A percentile compares a stretch with the other conserved stretches of the same genome.
These are phyloP conservation scores for Apiospora phragmitis DNA, from an alignment of 2,329 filamentous ascomycete genomes.

Conservation along the genomic window DNA sequence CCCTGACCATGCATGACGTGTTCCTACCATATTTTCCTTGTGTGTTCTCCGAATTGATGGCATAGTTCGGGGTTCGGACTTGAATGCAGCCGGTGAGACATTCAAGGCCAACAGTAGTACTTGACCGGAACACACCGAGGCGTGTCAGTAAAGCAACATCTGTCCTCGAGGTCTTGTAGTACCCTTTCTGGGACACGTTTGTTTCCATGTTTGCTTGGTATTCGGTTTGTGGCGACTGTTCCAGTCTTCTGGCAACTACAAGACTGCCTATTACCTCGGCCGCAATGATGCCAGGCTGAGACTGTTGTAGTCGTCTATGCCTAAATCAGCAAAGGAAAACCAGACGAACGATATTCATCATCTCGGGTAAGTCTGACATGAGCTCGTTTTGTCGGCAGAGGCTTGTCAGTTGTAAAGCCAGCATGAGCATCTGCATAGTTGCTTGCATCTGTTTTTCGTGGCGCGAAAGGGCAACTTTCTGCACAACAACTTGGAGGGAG, in stretches of 20 bases:
- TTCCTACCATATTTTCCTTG: too few species aligned
- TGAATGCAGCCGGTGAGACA: background rate
- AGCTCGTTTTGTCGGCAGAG: background rate
- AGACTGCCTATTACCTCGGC: background rate
- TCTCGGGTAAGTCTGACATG: background rate
- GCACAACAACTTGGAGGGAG: background rate
- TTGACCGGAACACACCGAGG: background rate
- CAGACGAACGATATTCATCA: background rate
- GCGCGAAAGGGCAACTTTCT: background rate
- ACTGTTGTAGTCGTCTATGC: background rate
- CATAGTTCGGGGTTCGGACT: background rate
- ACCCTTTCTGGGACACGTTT: fast-evolving
- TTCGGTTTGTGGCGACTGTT: background rate
- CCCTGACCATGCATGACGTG: background rate
- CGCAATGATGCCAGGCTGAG: background rate
- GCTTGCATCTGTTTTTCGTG: background rate
- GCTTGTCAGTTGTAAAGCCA: background rate
- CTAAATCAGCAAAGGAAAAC: background rate
- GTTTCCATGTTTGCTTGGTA: fast-evolving
- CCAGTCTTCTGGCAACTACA: background rate
- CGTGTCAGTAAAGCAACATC: background rate
- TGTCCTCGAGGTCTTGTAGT: fast-evolving
- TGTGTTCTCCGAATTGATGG: too few species aligned
- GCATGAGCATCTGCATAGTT: background rate
- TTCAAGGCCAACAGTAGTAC: background rate